These are phyloP conservation scores for Dioscorea cayenensis DNA, from an alignment of 116 monocot species.

Conservation along the genomic window DNA sequence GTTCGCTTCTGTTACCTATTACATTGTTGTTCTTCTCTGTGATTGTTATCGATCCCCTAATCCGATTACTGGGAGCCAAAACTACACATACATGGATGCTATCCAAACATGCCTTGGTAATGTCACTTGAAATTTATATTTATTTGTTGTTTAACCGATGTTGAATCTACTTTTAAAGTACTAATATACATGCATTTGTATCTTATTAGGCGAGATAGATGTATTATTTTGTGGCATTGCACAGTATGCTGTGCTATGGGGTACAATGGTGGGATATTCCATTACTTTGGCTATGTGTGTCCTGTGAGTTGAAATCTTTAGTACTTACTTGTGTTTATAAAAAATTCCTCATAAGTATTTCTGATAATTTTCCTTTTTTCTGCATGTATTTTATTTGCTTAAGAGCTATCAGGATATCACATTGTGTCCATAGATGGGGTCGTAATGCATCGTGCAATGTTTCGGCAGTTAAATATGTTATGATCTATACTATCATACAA, in stretches of 20 bases:
- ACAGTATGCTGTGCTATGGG: slow-evolving; percentile 59
- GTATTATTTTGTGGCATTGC: slow-evolving; percentile 50
- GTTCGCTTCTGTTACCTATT: slow-evolving; percentile 58
- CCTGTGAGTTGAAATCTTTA: slow-evolving; percentile 29
- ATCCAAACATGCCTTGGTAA: slow-evolving; percentile 60
- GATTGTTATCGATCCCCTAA: slow-evolving; percentile 73
- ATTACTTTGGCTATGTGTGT: slow-evolving; percentile 54
- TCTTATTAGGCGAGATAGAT: slow-evolving; percentile 29
- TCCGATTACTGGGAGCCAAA: slow-evolving; percentile 52
- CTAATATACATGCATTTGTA: background rate
- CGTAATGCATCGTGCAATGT: slow-evolving; percentile 30
- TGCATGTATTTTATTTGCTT: background rate
- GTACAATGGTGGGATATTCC: slow-evolving; percentile 62
- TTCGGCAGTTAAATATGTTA: slow-evolving; percentile 54
- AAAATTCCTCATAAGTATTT: too few species aligned
- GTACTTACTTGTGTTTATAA: too few species aligned
- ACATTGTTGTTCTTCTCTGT: slow-evolving; percentile 47
- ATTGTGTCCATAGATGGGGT: slow-evolving; percentile 45
- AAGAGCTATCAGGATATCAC: slow-evolving; percentile 41
- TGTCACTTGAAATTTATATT: background rate
- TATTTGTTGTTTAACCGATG: too few species aligned
- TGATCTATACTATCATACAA: slow-evolving; percentile 49
- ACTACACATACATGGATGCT: slow-evolving; percentile 73
- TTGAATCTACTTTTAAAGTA: background rate
- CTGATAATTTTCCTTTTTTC: background rate